phyloP scores from a whole-genome alignment of 1,139 yeast genomes.

The Debaryomyces nepalensis region DNA sequence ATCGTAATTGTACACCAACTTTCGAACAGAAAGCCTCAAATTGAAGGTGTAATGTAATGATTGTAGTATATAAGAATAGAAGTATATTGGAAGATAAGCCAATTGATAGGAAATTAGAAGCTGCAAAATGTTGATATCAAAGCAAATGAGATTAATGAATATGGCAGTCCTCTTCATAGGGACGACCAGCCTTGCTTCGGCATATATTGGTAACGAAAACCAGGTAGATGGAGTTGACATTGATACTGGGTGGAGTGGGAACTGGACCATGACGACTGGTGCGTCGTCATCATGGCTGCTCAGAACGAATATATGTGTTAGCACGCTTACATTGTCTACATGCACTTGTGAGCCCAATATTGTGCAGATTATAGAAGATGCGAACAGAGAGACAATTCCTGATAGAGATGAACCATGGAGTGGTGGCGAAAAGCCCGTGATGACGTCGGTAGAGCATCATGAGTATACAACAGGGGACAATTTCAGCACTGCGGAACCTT shows the following conservation, averaged over 20 bases:
- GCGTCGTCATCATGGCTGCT: not conserved
- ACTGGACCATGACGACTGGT: not conserved
- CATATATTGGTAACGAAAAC: not conserved
- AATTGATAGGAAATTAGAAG: not conserved
- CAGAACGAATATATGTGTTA: not conserved
- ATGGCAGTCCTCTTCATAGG: not conserved
- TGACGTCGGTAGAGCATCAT: too few species aligned
- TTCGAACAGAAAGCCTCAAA: not conserved
- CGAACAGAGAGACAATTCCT: not conserved
- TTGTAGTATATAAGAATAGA: not conserved
- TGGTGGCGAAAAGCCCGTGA: too few species aligned
- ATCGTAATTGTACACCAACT: not conserved
- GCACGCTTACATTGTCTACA: conserved; percentile 2
- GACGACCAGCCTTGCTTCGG: not conserved
- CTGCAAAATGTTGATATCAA: conserved; percentile 2
- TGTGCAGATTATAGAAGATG: not conserved
- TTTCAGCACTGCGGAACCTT: too few species aligned
- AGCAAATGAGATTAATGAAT: not conserved
- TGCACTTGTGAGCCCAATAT: conserved; percentile 2
- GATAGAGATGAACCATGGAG: not conserved
- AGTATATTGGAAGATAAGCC: too few species aligned
- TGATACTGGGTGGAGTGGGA: not conserved
- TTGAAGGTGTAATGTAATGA: not conserved
- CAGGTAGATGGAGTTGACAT: not conserved
- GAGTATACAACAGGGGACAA: too few species aligned